Percentiles rank a stretch among this genome's conserved stretches.
phyloP scores from a whole-genome alignment of 176 grass and related monocot species.

The Typha latifolia region DNA sequence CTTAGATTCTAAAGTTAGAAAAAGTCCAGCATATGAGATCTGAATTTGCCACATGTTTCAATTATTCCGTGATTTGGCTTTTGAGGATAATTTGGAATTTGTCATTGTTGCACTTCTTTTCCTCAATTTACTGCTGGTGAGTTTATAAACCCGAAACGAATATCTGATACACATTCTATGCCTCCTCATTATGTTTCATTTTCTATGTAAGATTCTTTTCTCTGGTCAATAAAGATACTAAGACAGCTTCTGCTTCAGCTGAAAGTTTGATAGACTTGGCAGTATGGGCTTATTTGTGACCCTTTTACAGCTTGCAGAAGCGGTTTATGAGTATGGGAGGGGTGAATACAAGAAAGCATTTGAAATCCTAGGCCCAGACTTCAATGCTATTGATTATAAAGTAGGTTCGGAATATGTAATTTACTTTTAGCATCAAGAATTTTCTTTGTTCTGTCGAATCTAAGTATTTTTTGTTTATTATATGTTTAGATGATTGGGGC shows the following conservation, averaged over 20 bases:
- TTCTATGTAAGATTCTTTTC: too few relatives aligned
- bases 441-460: not conserved
- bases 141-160: too few relatives aligned
- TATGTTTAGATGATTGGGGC: slow-evolving; percentile 66
- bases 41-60: too few relatives aligned
- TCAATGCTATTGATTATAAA: slow-evolving; percentile 46
- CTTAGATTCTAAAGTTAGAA: too few relatives aligned
- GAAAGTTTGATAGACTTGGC: slow-evolving; percentile 5
- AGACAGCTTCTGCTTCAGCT: not conserved
- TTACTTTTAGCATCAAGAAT: not conserved
- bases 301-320: slow-evolving; percentile 48
- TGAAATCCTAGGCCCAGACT: slow-evolving; percentile 47
- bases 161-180: too few relatives aligned
- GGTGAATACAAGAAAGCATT: slow-evolving; percentile 44
- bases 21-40: too few relatives aligned
- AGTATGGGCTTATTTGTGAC: slow-evolving; percentile 3
- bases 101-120: not conserved
- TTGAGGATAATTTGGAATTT: too few relatives aligned
- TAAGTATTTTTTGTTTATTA: slow-evolving; percentile 8
- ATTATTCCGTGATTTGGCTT: too few relatives aligned
- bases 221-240: not conserved
- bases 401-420: slow-evolving; percentile 20
- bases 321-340: slow-evolving; percentile 58
- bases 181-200: too few relatives aligned
- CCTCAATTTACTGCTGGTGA: not conserved